Evolutionary conservation across 768 basidiomycete species (phyloP), one percentile per base, ranked within the genome.

Genomic region (Psilocybe sp.): DNA sequence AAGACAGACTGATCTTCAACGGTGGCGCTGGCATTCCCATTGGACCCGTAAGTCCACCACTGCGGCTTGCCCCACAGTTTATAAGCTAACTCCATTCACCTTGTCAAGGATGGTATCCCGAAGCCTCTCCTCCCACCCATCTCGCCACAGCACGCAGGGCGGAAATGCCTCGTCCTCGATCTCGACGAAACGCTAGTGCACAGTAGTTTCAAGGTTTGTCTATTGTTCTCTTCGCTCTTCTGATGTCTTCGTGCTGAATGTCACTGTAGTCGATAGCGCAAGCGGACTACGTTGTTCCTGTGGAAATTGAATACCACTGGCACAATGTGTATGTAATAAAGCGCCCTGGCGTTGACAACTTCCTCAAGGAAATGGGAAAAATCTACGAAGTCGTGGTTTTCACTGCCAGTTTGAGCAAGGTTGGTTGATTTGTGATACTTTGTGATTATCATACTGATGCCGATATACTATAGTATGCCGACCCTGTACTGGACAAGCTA

Each of bases 291-390:
- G 89, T 98, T 59, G 95, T 99, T 3, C 97, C 97, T 10, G 97
- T 99, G 23, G 97, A 98, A 70, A 98, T 99, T 53, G 97, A 99
- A 67, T 94, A 91, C 56, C 92, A 98, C 63, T 91, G 88, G 80
- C 97, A 99, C 69, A 97, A 99, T 64, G 94, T 98, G 61, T 97
- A 98, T 71, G 96, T 98, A 39, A 86, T 98, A 68, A 98, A 98
- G 70, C 85, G 97, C 44, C 97, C 97, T 5, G 97, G 97, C 19
- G 97, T 99, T 13, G 97, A 99, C 63, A 86, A 86, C 60, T 99
- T 98, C 69, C 71, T 99, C 64, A 91, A 89, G 72, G 86, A 84
- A 70, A 98, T 98, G 97, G 97, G 97, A 16, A 92, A 98, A 65
- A 81, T 98, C 31, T 99, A 95, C 66, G 97, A 99, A 68, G 79